Evolutionary conservation across 1,284 basidiomycete genomes (phyloP), one percentile per base, ranked within the genome.

Genomic region (Omphalotus olearius): DNA sequence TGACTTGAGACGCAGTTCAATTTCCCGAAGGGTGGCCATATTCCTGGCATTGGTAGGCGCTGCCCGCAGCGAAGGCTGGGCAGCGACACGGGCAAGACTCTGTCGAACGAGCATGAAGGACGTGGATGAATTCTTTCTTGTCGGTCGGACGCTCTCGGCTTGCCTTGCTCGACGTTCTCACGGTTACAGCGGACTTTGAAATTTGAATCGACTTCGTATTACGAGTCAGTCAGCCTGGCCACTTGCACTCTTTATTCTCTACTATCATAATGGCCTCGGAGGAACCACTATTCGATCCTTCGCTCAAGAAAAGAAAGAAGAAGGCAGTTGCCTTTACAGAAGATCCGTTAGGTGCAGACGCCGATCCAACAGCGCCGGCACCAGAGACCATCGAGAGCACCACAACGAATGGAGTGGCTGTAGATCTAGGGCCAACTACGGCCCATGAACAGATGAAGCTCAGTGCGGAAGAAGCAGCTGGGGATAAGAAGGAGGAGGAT

Each of bases 1-100:
- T 53, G 93, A 97, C 85, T 98, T 98, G 73, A 95, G 82, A 61
- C 96, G 89, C 70, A 91, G 74, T 78, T 99, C 97, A 65, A 98
- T 91, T 76, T 99, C 96, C 66, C 94, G 88, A 61, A 99, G 87
- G 55, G 96, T 98, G 45, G 94, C 95, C 91, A 95, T 94, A 70
- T 93, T 93, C 60, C 88, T 83, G 61, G 88, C 82, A 66, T 77
- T 74, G 58, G 76, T 65, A 42, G 85, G 83, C 47, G 78, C 82
- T 62, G 82, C 79, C 57, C 75, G 77, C 69, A 81, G 76, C 75
- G 55, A 74, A 67, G 54, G 80, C 76, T 69, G 79, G 72, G 72
- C 83, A 73, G 68, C 88, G 74, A 66, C 48, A 50, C 52, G 52
- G 54, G 48, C 52, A 23, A 39, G 46, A 45, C 51, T 49, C 45